phyloP scores from a whole-genome alignment of 1,139 yeast genomes.

The Lodderomyces orthopsilosis region DNA sequence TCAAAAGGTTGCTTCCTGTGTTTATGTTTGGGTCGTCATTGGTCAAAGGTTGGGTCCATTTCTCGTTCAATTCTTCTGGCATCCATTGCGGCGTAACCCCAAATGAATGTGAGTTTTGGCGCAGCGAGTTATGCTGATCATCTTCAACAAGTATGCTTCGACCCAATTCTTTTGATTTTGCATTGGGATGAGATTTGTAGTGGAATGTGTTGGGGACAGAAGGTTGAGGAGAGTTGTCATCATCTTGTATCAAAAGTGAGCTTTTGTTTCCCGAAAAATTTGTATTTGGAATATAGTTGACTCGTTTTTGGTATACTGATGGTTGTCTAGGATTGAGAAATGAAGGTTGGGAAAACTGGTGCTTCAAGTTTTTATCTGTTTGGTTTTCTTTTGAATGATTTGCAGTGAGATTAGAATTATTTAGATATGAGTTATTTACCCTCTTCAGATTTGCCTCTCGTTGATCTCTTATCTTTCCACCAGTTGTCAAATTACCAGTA shows the following conservation, averaged over 20 bases:
- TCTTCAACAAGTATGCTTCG: slow-evolving; percentile 13
- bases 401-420: not conserved
- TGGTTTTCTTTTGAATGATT: not conserved
- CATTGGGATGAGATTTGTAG: slow-evolving; percentile 47
- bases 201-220: slow-evolving; percentile 48
- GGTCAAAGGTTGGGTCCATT: slow-evolving; percentile 23
- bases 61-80: slow-evolving; percentile 40
- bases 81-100: slow-evolving; percentile 42
- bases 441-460: not conserved
- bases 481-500: not conserved
- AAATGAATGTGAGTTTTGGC: not conserved
- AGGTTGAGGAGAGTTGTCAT: slow-evolving; percentile 20
- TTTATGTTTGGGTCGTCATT: not conserved
- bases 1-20: slow-evolving; percentile 1
- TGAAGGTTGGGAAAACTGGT: not conserved
- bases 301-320: slow-evolving; percentile 23
- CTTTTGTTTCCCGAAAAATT: slow-evolving; percentile 26
- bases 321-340: slow-evolving; percentile 7
- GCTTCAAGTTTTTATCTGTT: not conserved
- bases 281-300: slow-evolving; percentile 34
- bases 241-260: slow-evolving; percentile 7
- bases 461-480: not conserved
- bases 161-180: slow-evolving; percentile 36
- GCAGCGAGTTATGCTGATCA: slow-evolving; percentile 1
- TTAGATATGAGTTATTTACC: not conserved